Conservation (phyloP, 306 rosid genomes). For the Vigna nakashimae region DNA sequence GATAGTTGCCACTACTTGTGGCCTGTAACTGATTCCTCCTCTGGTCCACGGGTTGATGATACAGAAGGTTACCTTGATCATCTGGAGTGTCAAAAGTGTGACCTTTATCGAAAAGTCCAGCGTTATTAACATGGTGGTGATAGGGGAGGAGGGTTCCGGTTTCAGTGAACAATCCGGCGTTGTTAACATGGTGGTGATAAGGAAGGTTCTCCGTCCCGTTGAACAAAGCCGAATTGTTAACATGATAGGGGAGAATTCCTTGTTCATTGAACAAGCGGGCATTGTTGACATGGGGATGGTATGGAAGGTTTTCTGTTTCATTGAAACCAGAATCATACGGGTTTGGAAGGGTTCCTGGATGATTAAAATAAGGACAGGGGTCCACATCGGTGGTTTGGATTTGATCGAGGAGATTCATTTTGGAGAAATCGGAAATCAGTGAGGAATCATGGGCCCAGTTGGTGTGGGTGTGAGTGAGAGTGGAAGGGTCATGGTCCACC, state of each 20-base stretch:
- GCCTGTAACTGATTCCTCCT: constrained; percentile 25
- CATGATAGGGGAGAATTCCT: background rate
- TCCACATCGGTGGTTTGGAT: constrained; percentile 37
- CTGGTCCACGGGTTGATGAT: constrained; percentile 40
- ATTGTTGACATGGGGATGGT: background rate
- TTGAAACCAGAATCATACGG: background rate
- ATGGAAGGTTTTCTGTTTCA: constrained; percentile 25
- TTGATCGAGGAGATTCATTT: constrained; percentile 51
- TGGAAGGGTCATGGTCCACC: constrained; percentile 15
- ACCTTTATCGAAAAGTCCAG: background rate
- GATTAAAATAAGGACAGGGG: constrained; percentile 35
- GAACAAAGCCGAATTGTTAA: background rate
- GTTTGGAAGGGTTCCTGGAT: constrained; percentile 27
- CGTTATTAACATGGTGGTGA: background rate
- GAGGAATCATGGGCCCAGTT: constrained; percentile 39
- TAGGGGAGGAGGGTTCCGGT: constrained; percentile 20
- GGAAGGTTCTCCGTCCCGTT: constrained; percentile 35
- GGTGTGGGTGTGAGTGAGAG: background rate
- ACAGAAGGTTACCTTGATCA: constrained; percentile 43
- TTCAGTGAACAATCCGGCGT: background rate
- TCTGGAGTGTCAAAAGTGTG: constrained; percentile 40
- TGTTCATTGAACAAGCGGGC: constrained; percentile 29
- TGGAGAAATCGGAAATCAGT: constrained; percentile 44
- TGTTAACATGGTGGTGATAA: background rate
- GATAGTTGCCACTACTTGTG: background rate